These are phyloP conservation scores for Aspergillus cristatus DNA, from an alignment of 495 filamentous ascomycete genomes.

Conservation along the genomic window DNA sequence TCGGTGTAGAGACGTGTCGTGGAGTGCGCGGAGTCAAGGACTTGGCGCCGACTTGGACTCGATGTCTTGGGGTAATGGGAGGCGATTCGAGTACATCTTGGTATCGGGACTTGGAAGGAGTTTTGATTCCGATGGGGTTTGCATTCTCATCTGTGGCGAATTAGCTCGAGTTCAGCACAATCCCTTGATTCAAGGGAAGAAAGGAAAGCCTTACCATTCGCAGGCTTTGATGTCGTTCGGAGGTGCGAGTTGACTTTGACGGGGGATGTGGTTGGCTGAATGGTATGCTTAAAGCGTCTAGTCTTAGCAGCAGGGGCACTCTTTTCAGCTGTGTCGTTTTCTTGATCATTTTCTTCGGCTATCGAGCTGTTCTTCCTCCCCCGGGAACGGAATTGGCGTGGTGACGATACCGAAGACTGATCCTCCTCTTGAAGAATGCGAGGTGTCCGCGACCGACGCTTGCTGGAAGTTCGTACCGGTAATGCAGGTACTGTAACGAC, in stretches of 20 bases:
- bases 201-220: conserved; percentile 20
- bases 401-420: conserved; percentile 8
- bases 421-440: conserved; percentile 20
- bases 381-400: conserved; percentile 30
- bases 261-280: conserved; percentile 20
- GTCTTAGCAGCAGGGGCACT: conserved; percentile 10
- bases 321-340: conserved; percentile 7
- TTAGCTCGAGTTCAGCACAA: conserved; percentile 1
- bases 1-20: conserved; percentile 45
- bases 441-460: conserved; percentile 46
- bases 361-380: conserved; percentile 10
- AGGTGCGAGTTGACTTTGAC: conserved; percentile 24
- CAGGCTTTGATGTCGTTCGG: conserved; percentile 17
- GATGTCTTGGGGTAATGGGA: conserved; percentile 61
- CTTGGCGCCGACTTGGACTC: conserved; percentile 52
- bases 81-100: conserved; percentile 54
- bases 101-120: conserved; percentile 58
- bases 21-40: conserved; percentile 56
- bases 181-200: neutral
- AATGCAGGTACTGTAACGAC: conserved; percentile 23
- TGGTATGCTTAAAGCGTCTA: conserved; percentile 19
- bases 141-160: conserved; percentile 21
- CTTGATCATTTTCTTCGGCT: conserved; percentile 21
- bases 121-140: conserved; percentile 29
- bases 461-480: conserved; percentile 47